Evolutionary conservation across 257 asterid species (phyloP).

Genomic region (Thymus quinquecostatus): DNA sequence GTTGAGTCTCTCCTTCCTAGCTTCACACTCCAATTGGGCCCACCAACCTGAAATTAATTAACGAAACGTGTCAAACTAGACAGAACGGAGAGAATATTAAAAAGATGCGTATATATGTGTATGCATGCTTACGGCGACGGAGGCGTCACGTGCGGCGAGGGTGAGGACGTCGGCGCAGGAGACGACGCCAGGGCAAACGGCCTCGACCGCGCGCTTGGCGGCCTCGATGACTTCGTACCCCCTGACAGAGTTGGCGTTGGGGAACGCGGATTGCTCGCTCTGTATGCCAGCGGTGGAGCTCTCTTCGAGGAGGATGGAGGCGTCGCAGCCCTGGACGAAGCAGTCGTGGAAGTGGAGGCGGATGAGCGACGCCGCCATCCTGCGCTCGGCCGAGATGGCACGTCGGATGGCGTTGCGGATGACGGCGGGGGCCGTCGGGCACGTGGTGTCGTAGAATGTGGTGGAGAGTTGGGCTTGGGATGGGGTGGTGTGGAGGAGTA

Average conservation of each 20-base stretch:
- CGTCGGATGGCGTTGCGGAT: slow-evolving; percentile 40
- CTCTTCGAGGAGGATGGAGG: slow-evolving; percentile 45
- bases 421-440: slow-evolving; percentile 40
- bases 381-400: slow-evolving; percentile 38
- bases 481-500: slow-evolving; percentile 8
- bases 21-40: slow-evolving; percentile 44
- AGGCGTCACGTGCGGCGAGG: slow-evolving; percentile 47
- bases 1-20: slow-evolving; percentile 49
- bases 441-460: slow-evolving; percentile 34
- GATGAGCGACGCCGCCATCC: slow-evolving; percentile 50
- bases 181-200: slow-evolving; percentile 43
- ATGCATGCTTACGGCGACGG: slow-evolving; percentile 37
- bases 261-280: slow-evolving; percentile 43
- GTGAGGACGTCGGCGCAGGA: slow-evolving; percentile 50
- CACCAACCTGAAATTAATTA: slow-evolving; percentile 40
- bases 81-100: too few species aligned
- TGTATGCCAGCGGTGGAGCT: slow-evolving; percentile 26
- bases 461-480: slow-evolving; percentile 51
- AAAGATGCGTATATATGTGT: background rate
- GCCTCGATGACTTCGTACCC: slow-evolving; percentile 46
- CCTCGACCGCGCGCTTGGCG: slow-evolving; percentile 45
- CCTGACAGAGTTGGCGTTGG: slow-evolving; percentile 34
- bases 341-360: slow-evolving; percentile 55
- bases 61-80: too few species aligned
- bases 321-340: slow-evolving; percentile 50